Evolutionary conservation across 2,329 filamentous ascomycete genomes (phyloP), one percentile per base, ranked within the genome.

Genomic region (Neocatenulostroma microsporum): DNA sequence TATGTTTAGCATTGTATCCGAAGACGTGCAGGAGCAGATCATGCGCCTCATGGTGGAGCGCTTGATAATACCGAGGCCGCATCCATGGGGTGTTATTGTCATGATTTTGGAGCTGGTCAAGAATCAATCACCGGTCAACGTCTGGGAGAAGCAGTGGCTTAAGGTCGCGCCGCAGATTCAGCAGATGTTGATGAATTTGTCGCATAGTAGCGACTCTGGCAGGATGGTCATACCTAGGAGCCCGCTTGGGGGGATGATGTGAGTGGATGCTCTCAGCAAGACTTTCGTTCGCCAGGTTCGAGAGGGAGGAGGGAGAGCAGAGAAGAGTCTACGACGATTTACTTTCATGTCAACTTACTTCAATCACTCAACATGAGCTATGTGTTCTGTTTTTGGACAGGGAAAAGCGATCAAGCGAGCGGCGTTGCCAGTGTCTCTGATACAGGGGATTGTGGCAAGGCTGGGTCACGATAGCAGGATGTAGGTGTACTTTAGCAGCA

Each of bases 51-150:
- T 98, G 30, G 70, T 95, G 24, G 91, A 98, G 69, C 78, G 91
- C 32, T 69, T 95, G 30, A 76, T 93, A 41, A 83, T 86, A 15
- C 86, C 85, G 60, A 86, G 88, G 66, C 89, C 89, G 35, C 89
- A 96, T 59, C 89, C 93, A 13, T 96, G 89, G 89, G 93, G 93
- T 10, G 68, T 98, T 28, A 80, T 95, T 58, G 80, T 88, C 45
- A 89, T 87, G 23, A 74, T 94, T 43, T 68, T 91, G 45, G 91
- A 96, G 66, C 73, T 98, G 39, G 72, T 94, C 49, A 93, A 94
- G 70, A 95, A 94, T 58, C 80, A 84, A 36, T 84, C 80, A 56
- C n/a, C n/a, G n/a, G 93, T 89, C 62, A 79, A 79, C 55, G 94
- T 98, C 70, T 96, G 93, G 69, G 84, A 91, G 34, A 72, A 94